phyloP scores from a whole-genome alignment of 108 stramenopile genomes.

The Fistulifera solaris region DNA sequence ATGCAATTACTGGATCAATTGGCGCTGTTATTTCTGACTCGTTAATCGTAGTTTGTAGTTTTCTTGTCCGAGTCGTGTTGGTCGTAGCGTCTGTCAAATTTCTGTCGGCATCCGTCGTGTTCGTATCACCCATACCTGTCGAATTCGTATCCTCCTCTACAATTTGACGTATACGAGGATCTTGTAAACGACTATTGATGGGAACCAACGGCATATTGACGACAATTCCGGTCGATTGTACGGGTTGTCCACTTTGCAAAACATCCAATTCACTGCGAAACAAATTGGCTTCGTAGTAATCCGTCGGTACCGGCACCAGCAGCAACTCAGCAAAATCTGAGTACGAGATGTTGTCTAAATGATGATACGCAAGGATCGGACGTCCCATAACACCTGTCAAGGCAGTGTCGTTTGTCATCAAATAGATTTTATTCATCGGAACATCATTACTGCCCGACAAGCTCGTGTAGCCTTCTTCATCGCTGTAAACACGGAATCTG shows the following conservation, averaged over 20 bases:
- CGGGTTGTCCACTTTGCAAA: not conserved
- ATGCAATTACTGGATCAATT: constrained; percentile 15
- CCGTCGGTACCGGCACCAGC: constrained; percentile 11
- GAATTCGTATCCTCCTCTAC: no score
- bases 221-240: constrained; percentile 11
- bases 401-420: constrained; percentile 14
- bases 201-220: constrained; percentile 23
- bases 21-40: constrained; percentile 1
- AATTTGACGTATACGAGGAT: constrained; percentile 1
- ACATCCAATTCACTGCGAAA: constrained; percentile 12
- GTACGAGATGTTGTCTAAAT: constrained; percentile 9
- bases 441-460: constrained; percentile 1
- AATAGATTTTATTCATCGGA: constrained; percentile 13
- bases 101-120: no score
- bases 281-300: constrained; percentile 9
- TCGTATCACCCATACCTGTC: no score
- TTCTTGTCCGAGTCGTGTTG: not conserved
- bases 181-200: constrained; percentile 12
- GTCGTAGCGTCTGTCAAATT: no score
- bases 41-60: no score
- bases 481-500: no score
- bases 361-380: constrained; percentile 20
- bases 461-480: no score
- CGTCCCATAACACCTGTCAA: constrained; percentile 17
- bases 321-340: constrained; percentile 16